Evolutionary conservation across 208 protist genomes (phyloP).

Genomic region (Wallacemonas sp.): DNA sequence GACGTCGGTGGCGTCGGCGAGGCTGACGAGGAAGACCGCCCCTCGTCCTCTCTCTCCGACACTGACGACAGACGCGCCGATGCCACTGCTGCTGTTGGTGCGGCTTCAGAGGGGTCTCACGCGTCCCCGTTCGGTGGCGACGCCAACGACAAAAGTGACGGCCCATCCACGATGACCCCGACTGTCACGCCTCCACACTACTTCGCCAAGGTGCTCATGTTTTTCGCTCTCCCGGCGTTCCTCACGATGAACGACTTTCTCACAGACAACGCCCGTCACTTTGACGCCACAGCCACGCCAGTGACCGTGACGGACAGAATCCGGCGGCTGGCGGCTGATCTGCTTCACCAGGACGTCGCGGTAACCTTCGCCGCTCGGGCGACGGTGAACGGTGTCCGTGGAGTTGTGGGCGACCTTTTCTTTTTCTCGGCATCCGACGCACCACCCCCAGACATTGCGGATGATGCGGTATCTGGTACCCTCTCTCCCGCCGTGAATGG

Average conservation of each 20-base stretch:
- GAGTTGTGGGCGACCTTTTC: slow-evolving; percentile 53
- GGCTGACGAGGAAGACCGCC: neutral
- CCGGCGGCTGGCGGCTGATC: neutral
- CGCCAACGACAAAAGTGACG: no score
- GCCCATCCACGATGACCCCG: no score
- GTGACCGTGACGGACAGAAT: neutral
- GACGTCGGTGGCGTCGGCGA: neutral
- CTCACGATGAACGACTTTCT: neutral
- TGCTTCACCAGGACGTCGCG: slow-evolving; percentile 41
- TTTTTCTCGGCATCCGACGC: slow-evolving; percentile 6
- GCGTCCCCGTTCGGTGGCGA: no score
- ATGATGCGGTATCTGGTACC: neutral
- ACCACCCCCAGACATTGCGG: neutral
- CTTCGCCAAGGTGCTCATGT: slow-evolving; percentile 16
- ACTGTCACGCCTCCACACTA: neutral
- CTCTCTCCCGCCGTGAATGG: neutral
- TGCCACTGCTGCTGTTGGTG: no score
- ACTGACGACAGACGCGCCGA: neutral
- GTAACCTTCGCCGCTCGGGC: slow-evolving; percentile 46
- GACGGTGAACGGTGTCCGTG: slow-evolving; percentile 43
- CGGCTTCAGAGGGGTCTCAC: no score
- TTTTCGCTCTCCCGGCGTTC: slow-evolving; percentile 16
- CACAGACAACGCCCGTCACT: no score
- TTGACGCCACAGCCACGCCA: neutral
- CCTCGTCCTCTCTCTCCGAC: neutral